Conservation (phyloP, 2,329 filamentous ascomycete genomes). For the Paecilomyces sp. region DNA sequence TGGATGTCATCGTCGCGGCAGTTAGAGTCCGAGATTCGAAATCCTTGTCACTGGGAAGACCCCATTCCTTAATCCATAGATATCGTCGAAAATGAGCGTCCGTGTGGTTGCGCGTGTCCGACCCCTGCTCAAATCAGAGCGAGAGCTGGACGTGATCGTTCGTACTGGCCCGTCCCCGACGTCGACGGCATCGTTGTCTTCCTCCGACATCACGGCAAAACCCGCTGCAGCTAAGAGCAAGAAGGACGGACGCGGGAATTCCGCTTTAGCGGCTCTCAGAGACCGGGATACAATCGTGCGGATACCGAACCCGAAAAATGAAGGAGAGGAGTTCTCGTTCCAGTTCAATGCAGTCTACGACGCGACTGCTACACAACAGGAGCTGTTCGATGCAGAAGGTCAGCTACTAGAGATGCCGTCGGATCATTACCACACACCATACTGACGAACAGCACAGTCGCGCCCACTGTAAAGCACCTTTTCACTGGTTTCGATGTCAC, state of each 20-base stretch:
- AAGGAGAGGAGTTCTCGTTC: conserved; percentile 84
- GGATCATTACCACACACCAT: conserved; percentile 1
- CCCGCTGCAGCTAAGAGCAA: conserved; percentile 15
- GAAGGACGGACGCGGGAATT: conserved; percentile 7
- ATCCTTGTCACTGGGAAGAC: not conserved
- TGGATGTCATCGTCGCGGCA: not conserved
- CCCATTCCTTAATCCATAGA: not conserved
- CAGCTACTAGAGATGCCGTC: conserved; percentile 21
- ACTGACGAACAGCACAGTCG: conserved; percentile 51
- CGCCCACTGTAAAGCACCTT: conserved; percentile 82
- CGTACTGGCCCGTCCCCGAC: conserved; percentile 47
- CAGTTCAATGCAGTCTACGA: conserved; percentile 93
- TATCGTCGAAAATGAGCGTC: conserved; percentile 44
- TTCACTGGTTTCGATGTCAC: conserved; percentile 80
- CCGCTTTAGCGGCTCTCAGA: conserved; percentile 28
- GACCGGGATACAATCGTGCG: conserved; percentile 63
- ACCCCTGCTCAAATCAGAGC: conserved; percentile 77
- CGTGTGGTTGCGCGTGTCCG: conserved; percentile 86
- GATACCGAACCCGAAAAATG: conserved; percentile 92
- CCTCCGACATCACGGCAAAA: not conserved
- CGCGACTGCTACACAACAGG: conserved; percentile 70
- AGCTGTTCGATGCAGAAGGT: conserved; percentile 86
- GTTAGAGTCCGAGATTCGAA: not conserved
- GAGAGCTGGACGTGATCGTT: conserved; percentile 82
- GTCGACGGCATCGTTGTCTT: conserved; percentile 7